phyloP scores from a whole-genome alignment of 2,329 filamentous ascomycete genomes.

The Cladosporium sp. region DNA sequence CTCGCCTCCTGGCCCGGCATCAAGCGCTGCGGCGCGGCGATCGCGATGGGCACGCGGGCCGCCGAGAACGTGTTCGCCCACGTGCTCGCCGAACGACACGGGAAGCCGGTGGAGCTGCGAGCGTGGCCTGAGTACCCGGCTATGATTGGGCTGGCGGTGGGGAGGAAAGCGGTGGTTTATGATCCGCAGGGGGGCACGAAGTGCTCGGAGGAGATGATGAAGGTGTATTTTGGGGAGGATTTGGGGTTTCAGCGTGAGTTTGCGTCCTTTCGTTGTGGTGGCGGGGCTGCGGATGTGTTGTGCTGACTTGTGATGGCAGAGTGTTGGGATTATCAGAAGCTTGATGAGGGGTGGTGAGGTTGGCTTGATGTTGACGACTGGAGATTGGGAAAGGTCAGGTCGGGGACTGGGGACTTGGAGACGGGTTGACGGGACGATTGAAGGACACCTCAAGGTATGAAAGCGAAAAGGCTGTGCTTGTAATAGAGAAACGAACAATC shows the following conservation, averaged over 20 bases:
- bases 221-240: constrained; percentile 61
- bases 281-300: background rate
- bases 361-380: no score
- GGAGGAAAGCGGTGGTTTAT: constrained; percentile 62
- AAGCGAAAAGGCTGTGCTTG: no score
- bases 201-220: constrained; percentile 57
- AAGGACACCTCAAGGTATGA: no score
- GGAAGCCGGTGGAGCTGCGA: constrained; percentile 29
- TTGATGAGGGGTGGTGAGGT: constrained; percentile 8
- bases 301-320: background rate
- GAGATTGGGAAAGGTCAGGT: no score
- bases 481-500: no score
- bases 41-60: constrained; percentile 63
- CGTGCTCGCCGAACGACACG: constrained; percentile 39
- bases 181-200: constrained; percentile 51
- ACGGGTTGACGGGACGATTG: no score
- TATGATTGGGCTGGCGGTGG: constrained; percentile 66
- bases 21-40: constrained; percentile 70
- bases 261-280: no score
- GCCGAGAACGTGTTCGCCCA: constrained; percentile 62
- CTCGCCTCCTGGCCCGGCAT: constrained; percentile 67
- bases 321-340: constrained; percentile 9
- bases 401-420: no score
- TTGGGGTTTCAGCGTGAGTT: constrained; percentile 36
- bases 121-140: constrained; percentile 45